These are phyloP conservation scores for Lactarius pseudohatsudake DNA, from an alignment of 768 basidiomycete genomes.

Conservation along the genomic window DNA sequence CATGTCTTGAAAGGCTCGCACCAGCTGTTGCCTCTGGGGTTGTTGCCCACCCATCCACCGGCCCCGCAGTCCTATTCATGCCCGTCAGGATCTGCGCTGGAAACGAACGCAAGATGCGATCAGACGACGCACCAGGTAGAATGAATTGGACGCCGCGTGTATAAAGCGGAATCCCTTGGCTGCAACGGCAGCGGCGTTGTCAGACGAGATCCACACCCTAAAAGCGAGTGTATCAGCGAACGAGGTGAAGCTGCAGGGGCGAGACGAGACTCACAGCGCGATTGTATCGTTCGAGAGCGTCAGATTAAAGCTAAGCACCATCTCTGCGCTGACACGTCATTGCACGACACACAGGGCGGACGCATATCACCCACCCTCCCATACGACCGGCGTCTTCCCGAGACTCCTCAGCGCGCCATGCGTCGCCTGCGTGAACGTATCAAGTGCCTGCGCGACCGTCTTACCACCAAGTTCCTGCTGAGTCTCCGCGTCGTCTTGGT, in stretches of 20 bases:
- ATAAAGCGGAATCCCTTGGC: constrained; percentile 60
- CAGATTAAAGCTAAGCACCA: constrained; percentile 3
- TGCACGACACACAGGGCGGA: neutral
- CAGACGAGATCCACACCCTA: constrained; percentile 73
- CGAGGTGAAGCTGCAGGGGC: neutral
- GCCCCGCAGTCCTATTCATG: constrained; percentile 58
- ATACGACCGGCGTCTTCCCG: constrained; percentile 78
- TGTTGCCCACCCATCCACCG: constrained; percentile 66
- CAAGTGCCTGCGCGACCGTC: constrained; percentile 67
- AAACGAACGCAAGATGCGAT: neutral
- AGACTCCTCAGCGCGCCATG: constrained; percentile 53
- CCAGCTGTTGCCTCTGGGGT: constrained; percentile 54
- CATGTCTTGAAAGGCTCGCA: constrained; percentile 81
- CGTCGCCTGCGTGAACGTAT: constrained; percentile 57
- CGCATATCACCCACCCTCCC: constrained; percentile 55
- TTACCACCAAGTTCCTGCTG: constrained; percentile 44
- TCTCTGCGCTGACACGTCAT: neutral
- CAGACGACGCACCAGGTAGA: constrained; percentile 56
- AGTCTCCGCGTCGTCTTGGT: constrained; percentile 56
- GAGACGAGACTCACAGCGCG: constrained; percentile 2
- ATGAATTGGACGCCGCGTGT: constrained; percentile 71
- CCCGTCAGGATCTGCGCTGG: neutral
- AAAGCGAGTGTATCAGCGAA: neutral
- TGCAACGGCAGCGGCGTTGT: constrained; percentile 57
- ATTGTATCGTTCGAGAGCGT: constrained; percentile 18